Base-by-base conservation (phyloP, 495 filamentous ascomycete species). In the Xylaria scruposa region DNA sequence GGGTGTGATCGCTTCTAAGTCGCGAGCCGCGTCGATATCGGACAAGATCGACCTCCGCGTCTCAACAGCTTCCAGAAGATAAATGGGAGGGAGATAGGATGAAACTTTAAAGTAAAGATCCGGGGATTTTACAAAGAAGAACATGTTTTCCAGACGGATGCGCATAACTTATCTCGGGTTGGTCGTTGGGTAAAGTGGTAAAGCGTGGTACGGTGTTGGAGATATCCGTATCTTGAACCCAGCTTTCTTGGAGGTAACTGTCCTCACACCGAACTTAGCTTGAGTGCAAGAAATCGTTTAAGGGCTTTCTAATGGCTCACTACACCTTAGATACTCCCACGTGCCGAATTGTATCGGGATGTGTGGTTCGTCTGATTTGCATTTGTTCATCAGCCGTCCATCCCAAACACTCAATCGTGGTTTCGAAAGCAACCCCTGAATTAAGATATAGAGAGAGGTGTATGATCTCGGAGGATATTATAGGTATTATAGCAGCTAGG, bases 21-120 rank as follows among this genome's bases (percentile, higher is more conserved):
- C 26, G 15, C 29, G 24, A 26, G 47, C 65, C 65, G 65, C 17
- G 46, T 61, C 24, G 17, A 61, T 19, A 60, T 61, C 67, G 54
- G 67, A 70, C 49, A 17, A 61, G 54, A 70, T 70, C 29, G 21
- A 31, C 36, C 40, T 49, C 67, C 67, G 67, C 24, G 67, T 70
- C 67, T 70, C 67, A 61, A 49, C 17, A 61, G 40, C 67, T 61
- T 70, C 67, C 17, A 46, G 67, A 70, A 70, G 8, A 12, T 9
- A 36, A 29, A 26, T 60, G 5, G 17, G 56, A 31, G 36, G 38
- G n/a, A 24, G 12, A 40, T 31, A 10, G 5, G 58, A 53, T 61
- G 68, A 49, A 31, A 40, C 42, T 40, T 53, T n/a, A 3, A 31
- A 9, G 31, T 53, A 21, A 19, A 53, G 56, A 68, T 59, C 51